Percentiles rank a stretch among this genome's conserved stretches.
phyloP scores from a whole-genome alignment of 1,284 basidiomycete genomes.

The Ganoderma lucidum region DNA sequence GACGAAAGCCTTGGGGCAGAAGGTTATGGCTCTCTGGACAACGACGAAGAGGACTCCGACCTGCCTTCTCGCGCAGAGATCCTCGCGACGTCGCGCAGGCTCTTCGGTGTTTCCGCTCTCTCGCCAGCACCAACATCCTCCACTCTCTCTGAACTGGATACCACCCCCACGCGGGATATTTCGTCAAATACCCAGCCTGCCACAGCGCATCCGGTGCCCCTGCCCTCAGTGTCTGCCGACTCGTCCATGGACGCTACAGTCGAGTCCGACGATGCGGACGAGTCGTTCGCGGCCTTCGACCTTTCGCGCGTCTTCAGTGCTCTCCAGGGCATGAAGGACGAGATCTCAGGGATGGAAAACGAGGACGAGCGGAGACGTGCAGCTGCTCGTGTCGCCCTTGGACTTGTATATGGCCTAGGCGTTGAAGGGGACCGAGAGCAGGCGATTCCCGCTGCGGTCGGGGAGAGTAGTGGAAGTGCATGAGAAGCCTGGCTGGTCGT shows the following conservation, averaged over 20 bases:
- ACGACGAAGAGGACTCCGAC: constrained; percentile 46
- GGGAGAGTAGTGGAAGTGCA: constrained; percentile 1
- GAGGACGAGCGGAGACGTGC: constrained; percentile 68
- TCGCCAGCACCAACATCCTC: constrained; percentile 17
- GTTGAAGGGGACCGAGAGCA: constrained; percentile 30
- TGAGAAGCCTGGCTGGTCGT: background rate
- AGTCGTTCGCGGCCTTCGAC: constrained; percentile 58
- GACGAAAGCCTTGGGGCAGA: constrained; percentile 30
- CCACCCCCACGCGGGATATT: constrained; percentile 3
- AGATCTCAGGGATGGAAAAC: constrained; percentile 73
- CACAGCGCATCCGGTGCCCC: background rate
- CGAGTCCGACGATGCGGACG: constrained; percentile 40
- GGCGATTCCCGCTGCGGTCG: background rate
- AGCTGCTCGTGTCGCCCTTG: constrained; percentile 76
- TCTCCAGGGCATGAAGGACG: constrained; percentile 74
- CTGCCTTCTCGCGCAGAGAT: constrained; percentile 63
- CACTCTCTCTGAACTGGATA: background rate
- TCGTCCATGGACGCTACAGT: constrained; percentile 26
- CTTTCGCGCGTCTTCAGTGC: constrained; percentile 66
- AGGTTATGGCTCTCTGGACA: constrained; percentile 25
- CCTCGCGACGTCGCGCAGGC: constrained; percentile 55
- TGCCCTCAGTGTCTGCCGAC: constrained; percentile 12
- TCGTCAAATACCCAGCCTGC: background rate
- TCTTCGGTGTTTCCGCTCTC: constrained; percentile 55
- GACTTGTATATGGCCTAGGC: constrained; percentile 74